These are phyloP conservation scores for Paramecium sonneborni DNA, from an alignment of 73 alveolate species.

Conservation along the genomic window DNA sequence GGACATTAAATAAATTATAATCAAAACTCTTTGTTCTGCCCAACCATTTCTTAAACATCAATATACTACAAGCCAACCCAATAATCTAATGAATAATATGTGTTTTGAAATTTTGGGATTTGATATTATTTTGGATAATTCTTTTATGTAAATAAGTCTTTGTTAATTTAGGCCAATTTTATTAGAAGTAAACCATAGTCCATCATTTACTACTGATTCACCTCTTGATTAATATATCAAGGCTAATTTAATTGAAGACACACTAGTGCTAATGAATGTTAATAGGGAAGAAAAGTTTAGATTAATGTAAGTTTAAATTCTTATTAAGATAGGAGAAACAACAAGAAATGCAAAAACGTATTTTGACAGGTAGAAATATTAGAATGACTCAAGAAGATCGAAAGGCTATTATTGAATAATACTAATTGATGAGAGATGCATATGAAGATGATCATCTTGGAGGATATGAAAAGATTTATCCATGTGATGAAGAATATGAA, in stretches of 20 bases:
- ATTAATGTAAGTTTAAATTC: not conserved
- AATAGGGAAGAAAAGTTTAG: conserved; percentile 70
- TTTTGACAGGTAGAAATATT: conserved; percentile 63
- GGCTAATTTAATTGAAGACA: conserved; percentile 68
- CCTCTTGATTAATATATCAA: conserved; percentile 82
- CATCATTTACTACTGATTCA: conserved; percentile 85
- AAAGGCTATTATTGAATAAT: conserved; percentile 23
- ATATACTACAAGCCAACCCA: conserved; percentile 76
- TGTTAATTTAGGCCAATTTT: conserved; percentile 71
- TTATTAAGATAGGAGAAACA: conserved; percentile 59
- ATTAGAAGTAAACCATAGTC: conserved; percentile 90
- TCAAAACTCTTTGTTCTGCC: conserved; percentile 75
- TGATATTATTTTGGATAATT: conserved; percentile 49
- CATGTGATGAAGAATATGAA: conserved; percentile 68
- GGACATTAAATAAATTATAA: conserved; percentile 67
- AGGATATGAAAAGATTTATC: conserved; percentile 68
- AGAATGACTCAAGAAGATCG: conserved; percentile 54
- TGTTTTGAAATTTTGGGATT: conserved; percentile 75
- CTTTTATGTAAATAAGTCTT: not conserved
- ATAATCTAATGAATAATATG: conserved; percentile 68
- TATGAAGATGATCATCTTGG: conserved; percentile 71
- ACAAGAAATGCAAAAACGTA: conserved; percentile 60
- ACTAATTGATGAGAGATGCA: conserved; percentile 58
- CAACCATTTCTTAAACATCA: conserved; percentile 73
- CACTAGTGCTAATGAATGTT: conserved; percentile 76